Percentiles rank a stretch among this genome's conserved stretches.
Evolutionary conservation across 768 basidiomycete genomes (phyloP).

Genomic region (Trametes punicea): DNA sequence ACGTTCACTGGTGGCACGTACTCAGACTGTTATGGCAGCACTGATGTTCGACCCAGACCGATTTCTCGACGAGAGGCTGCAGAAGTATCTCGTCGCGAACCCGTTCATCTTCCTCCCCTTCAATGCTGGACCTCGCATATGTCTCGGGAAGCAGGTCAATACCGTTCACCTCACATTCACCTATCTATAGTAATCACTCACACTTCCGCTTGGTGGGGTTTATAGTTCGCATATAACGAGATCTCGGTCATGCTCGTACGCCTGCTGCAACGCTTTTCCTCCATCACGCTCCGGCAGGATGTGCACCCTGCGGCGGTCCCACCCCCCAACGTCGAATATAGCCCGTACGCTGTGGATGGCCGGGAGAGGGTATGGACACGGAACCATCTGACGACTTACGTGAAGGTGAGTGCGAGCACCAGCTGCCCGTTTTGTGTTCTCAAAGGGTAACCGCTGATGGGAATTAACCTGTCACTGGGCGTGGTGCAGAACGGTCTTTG

Average conservation of each 20-base stretch:
- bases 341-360: conserved; percentile 38
- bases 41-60: conserved; percentile 62
- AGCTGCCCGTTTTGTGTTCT: background rate
- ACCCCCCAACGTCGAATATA: conserved; percentile 34
- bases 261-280: conserved; percentile 52
- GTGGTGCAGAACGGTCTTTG: conserved; percentile 33
- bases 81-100: conserved; percentile 53
- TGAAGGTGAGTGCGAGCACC: conserved; percentile 33
- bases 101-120: conserved; percentile 47
- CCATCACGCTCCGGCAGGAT: conserved; percentile 41
- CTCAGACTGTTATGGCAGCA: conserved; percentile 33
- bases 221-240: conserved; percentile 63
- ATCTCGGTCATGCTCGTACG: conserved; percentile 60
- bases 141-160: conserved; percentile 23
- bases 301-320: conserved; percentile 42
- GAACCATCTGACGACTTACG: conserved; percentile 55
- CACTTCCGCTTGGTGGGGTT: background rate
- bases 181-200: background rate
- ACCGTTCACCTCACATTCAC: background rate
- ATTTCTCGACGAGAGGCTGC: conserved; percentile 58
- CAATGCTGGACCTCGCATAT: conserved; percentile 23
- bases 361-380: conserved; percentile 46
- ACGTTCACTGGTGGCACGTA: no score
- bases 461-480: no score
- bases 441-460: no score